Conservation (phyloP, 129 eudicot species). For the Centaurea solstitialis region DNA sequence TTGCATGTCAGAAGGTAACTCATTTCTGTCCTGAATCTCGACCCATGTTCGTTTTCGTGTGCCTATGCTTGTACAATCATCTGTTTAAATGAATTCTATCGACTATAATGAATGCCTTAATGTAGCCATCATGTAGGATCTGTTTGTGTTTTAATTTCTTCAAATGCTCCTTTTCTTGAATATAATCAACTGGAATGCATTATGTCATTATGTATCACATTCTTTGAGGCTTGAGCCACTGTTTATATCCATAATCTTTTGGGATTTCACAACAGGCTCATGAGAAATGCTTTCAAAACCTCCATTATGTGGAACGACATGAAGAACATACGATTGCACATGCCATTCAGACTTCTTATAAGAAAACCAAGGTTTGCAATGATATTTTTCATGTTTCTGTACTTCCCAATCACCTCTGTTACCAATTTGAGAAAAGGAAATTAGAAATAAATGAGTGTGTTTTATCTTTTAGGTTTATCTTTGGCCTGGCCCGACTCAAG, state of each 20-base stretch:
- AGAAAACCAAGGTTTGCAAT: slow-evolving; percentile 82
- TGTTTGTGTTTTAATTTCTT: neutral
- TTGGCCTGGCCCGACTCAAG: slow-evolving; percentile 84
- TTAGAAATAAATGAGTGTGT: neutral
- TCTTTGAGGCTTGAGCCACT: too few species aligned
- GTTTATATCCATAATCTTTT: too few species aligned
- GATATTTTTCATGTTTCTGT: neutral
- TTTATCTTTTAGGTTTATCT: slow-evolving; percentile 62
- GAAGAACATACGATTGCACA: slow-evolving; percentile 98
- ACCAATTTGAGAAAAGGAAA: neutral
- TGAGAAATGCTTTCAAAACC: slow-evolving; percentile 88
- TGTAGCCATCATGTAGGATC: neutral
- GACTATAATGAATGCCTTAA: neutral
- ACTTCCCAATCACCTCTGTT: neutral
- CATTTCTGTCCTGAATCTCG: neutral
- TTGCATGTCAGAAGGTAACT: slow-evolving; percentile 83
- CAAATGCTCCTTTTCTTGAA: neutral
- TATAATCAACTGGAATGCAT: neutral
- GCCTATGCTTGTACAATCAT: neutral
- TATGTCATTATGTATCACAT: neutral
- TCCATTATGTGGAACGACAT: slow-evolving; percentile 85
- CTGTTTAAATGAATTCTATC: neutral
- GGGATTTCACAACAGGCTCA: slow-evolving; percentile 54
- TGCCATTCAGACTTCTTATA: slow-evolving; percentile 80
- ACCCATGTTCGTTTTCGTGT: neutral